These are phyloP conservation scores for Lipomyces japonicus DNA, from an alignment of 805 yeast species.

Conservation along the genomic window DNA sequence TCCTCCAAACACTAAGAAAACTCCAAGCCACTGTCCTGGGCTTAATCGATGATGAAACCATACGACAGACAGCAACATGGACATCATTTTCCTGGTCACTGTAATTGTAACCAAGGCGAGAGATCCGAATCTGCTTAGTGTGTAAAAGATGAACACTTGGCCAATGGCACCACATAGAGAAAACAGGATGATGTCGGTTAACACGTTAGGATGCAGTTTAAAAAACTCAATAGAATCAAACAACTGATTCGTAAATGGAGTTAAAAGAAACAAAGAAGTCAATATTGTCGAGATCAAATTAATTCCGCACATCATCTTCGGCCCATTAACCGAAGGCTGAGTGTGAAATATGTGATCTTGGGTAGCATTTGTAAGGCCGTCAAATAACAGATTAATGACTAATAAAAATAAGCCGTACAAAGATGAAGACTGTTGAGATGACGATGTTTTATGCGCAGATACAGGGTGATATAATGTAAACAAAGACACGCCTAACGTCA, in stretches of 20 bases:
- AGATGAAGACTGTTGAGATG: constrained; percentile 42
- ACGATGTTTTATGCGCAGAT: constrained; percentile 24
- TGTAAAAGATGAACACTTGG: constrained; percentile 85
- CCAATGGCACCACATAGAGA: constrained; percentile 85
- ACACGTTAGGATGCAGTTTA: constrained; percentile 49
- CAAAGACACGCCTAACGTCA: constrained; percentile 76
- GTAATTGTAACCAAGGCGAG: constrained; percentile 85
- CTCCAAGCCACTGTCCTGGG: constrained; percentile 71
- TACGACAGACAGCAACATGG: constrained; percentile 85
- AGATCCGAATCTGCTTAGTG: constrained; percentile 81
- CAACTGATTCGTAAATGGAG: constrained; percentile 49
- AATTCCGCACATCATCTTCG: constrained; percentile 77
- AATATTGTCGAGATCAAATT: constrained; percentile 46
- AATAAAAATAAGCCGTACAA: constrained; percentile 60
- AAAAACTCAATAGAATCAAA: constrained; percentile 50
- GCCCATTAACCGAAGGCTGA: constrained; percentile 61
- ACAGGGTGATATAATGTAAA: constrained; percentile 59
- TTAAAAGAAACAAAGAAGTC: constrained; percentile 40
- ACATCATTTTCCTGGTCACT: constrained; percentile 92
- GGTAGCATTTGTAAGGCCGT: constrained; percentile 89
- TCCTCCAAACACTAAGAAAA: constrained; percentile 76
- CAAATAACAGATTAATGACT: constrained; percentile 63
- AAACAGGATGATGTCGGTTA: constrained; percentile 59
- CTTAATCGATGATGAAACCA: constrained; percentile 76
- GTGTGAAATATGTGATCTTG: constrained; percentile 77